Evolutionary conservation across 2,329 filamentous ascomycete genomes (phyloP).

Genomic region (Penicillium sp.): DNA sequence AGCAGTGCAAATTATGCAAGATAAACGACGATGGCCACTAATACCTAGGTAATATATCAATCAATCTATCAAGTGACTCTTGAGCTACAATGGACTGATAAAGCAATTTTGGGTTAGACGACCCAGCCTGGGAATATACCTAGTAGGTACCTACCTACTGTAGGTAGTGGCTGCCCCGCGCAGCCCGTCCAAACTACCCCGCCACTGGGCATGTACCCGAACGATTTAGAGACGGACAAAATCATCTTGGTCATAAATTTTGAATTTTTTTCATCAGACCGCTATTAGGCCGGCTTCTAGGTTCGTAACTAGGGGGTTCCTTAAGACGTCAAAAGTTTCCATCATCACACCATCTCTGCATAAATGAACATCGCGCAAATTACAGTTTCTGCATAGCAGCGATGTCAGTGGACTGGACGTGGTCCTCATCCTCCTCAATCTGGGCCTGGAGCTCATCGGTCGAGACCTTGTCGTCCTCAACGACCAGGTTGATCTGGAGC

Average conservation of each 20-base stretch:
- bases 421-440: constrained; percentile 84
- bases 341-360: constrained; percentile 32
- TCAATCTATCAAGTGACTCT: too few species aligned
- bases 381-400: constrained; percentile 90
- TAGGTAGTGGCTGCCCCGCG: too few species aligned
- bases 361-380: constrained; percentile 35
- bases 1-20: too few species aligned
- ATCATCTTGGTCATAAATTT: constrained; percentile 21
- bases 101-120: too few species aligned
- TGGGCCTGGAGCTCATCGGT: constrained; percentile 77
- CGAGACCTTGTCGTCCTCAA: constrained; percentile 96
- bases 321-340: constrained; percentile 32
- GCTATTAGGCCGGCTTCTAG: constrained; percentile 26
- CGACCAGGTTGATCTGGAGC: constrained; percentile 95
- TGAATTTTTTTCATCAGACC: constrained; percentile 32
- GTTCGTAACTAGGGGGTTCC: constrained; percentile 36
- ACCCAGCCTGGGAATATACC: too few species aligned
- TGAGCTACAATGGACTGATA: too few species aligned
- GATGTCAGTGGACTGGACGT: constrained; percentile 90
- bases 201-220: background rate
- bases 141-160: too few species aligned
- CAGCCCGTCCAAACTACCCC: background rate
- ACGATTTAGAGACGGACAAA: background rate
- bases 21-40: too few species aligned
- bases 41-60: too few species aligned